Base-by-base conservation (phyloP, 352 stramenopile genomes). In the Phytophthora chlamydospora region DNA sequence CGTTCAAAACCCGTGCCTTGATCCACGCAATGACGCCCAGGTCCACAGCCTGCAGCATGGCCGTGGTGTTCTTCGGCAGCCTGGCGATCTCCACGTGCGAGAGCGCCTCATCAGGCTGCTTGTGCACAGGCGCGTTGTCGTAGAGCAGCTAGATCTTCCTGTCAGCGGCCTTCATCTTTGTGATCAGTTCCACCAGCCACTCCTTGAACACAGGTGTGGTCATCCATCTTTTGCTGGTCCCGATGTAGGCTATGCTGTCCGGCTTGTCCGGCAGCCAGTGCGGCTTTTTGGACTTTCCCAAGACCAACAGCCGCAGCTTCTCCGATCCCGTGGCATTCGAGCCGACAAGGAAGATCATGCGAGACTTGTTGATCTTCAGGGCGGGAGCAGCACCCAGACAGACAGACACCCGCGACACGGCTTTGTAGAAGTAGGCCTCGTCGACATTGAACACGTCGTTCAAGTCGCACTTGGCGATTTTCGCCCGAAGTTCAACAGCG, bases 161-260 rank as follows among this genome's bases (percentile, higher is more conserved):
- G 7, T 29, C 10, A 2, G n/a, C 29, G 3, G 27, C 49, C 12
- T 31, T 16, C 49, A 58, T 48, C 16, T 58, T 32, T 4, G 3
- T 16, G 16, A 47, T 40, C 7, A 58, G 36, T 3, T 21, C 24
- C 36, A 21, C 21, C 49, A 39, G 14, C 49, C 24, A 56, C 6
- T 56, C 21, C 2, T 36, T 6, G 21, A 56, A 56, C 9, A 58
- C 36, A 2, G 29, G 1, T 4, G 38, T 48, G 11, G 49, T 58
- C 49, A 58, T 58, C 49, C 49, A 58, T 27, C 38, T 14, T 24
- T 58, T 58, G 24, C 9, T 34, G 11, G 49, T 58, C 3, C 38
- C 36, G 2, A 41, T 32, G 38, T 58, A 58, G 10, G 47, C 27
- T 2, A 58, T 16, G 19, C 14, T 19, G 1, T 38, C 49, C 3